phyloP scores from a whole-genome alignment of 1,139 yeast species.

The Ogataea hybrid region DNA sequence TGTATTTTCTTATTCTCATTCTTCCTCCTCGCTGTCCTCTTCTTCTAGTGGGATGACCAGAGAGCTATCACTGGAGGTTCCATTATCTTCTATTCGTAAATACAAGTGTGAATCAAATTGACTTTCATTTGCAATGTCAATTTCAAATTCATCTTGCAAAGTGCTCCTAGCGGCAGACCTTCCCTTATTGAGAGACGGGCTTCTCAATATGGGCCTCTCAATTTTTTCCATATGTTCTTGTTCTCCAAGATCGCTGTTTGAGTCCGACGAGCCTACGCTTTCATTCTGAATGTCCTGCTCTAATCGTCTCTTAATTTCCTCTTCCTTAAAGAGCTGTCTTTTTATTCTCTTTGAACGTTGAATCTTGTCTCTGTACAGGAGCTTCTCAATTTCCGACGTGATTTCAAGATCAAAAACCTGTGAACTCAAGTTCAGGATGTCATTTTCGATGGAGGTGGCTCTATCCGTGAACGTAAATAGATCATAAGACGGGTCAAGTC shows the following conservation, averaged over 20 bases:
- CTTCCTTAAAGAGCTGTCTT: slow-evolving; percentile 2
- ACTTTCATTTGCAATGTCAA: slow-evolving; percentile 17
- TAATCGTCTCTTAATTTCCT: too few relatives aligned
- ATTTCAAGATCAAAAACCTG: slow-evolving; percentile 28
- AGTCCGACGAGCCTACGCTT: slow-evolving; percentile 1
- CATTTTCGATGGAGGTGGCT: slow-evolving; percentile 18
- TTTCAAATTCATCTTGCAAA: slow-evolving; percentile 2
- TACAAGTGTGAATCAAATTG: slow-evolving; percentile 21
- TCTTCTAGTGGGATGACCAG: slow-evolving; percentile 25
- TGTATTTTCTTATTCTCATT: too few relatives aligned
- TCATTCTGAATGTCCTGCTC: neutral
- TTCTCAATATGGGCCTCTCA: neutral
- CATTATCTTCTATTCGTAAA: slow-evolving; percentile 13
- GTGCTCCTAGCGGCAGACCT: neutral
- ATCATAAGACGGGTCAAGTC: slow-evolving; percentile 18
- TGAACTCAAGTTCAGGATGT: slow-evolving; percentile 21
- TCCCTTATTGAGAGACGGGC: too few relatives aligned
- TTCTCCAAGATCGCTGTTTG: slow-evolving; percentile 6
- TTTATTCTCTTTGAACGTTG: slow-evolving; percentile 11
- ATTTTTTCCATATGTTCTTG: slow-evolving; percentile 8
- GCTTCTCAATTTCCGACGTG: slow-evolving; percentile 26
- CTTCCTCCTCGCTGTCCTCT: neutral
- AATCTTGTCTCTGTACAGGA: slow-evolving; percentile 24
- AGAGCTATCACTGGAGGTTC: slow-evolving; percentile 11
- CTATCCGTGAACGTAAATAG: slow-evolving; percentile 14